These are phyloP conservation scores for Pestalotiopsis sp. DNA, from an alignment of 2,329 filamentous ascomycete genomes.

Conservation along the genomic window DNA sequence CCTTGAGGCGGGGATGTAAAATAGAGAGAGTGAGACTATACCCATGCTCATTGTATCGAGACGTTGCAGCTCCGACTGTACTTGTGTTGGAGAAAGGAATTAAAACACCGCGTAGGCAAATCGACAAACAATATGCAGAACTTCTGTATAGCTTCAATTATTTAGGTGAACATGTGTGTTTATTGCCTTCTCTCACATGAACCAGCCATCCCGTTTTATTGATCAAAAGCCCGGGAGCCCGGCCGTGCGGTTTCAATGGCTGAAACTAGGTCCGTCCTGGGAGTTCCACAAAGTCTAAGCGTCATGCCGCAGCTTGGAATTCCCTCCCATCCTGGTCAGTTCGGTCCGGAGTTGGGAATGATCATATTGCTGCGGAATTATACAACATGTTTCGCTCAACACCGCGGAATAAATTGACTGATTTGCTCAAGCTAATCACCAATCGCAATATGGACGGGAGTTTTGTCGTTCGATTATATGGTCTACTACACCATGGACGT, in stretches of 20 bases:
- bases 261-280: neutral
- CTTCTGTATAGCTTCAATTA: neutral
- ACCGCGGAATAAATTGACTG: neutral
- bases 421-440: neutral
- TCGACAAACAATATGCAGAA: neutral
- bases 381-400: neutral
- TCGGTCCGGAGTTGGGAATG: neutral
- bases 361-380: neutral
- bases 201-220: neutral
- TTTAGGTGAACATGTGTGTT: neutral
- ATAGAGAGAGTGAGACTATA: conserved; percentile 8
- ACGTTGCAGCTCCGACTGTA: neutral
- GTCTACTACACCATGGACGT: neutral
- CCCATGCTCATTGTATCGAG: conserved; percentile 19
- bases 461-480: neutral
- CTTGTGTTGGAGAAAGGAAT: neutral
- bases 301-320: neutral
- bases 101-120: neutral
- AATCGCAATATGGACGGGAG: neutral
- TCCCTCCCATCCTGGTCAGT: neutral
- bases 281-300: neutral
- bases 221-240: neutral
- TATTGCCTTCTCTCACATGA: neutral
- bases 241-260: neutral
- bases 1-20: neutral